Base-by-base conservation (phyloP, 1,284 basidiomycete species). In the Pyrrhoderma lamaoense region DNA sequence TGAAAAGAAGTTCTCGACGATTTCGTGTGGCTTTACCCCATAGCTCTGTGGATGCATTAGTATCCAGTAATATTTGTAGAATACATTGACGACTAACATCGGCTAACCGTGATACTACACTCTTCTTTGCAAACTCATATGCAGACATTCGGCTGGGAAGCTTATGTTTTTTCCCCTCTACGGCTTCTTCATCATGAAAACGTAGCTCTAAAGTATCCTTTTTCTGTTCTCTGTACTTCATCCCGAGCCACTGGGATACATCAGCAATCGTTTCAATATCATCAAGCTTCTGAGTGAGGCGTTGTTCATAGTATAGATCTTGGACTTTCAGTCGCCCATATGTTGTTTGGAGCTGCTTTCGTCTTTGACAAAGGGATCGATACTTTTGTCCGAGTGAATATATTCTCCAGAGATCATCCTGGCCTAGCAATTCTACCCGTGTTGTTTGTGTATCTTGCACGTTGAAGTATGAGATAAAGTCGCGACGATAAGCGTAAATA, bases 401-500 rank as follows among this genome's bases (percentile, higher is more conserved):
- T 53, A 98, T 83, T 18, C 82, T 78, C 94, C 94, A 98, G 7
- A 97, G 67, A 60, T 97, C 92, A 48, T 81, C 73, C 52, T 86
- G 72, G 56, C 70, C 79, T 51, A 98, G 75, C 35, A 95, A 79
- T 57, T 89, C 83, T 21, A 78, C 65, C 27, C 77, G 77, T 18
- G 58, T 27, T 36, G 65, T 63, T 45, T 66, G 72, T 51, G 76
- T 74, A 54, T 82, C 78, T 38, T 70, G 66, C 47, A 76, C 71
- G 59, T 89, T 82, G 65, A 89, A 86, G 65, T 85, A 79, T 40
- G 82, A 83, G 61, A 95, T 84, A 62, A 90, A 86, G 65, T 99
- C 96, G 45, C 90, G 81, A 62, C 92, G 90, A 71, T 98, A 92
- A 23, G 85, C 82, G 84, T 88, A 97, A 57, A 99, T 84, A 66